Percentiles rank a stretch among this genome's conserved stretches.
phyloP scores from a whole-genome alignment of 805 yeast genomes.

The Kodamaea hsintzibuensis region DNA sequence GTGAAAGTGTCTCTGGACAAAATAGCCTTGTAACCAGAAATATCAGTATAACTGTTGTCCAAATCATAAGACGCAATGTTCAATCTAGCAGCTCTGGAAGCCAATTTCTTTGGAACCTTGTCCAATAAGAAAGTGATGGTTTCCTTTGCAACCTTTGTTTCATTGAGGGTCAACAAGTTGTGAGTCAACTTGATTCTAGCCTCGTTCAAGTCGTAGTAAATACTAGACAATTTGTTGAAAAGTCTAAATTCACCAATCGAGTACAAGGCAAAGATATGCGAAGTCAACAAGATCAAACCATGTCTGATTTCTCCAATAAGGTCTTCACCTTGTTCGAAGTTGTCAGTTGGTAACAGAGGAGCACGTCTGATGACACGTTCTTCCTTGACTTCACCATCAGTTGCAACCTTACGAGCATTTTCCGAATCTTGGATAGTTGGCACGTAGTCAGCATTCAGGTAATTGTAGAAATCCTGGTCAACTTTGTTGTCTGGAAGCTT shows the following conservation, averaged over 20 bases:
- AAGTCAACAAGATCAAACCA: constrained; percentile 55
- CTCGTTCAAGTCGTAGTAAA: constrained; percentile 60
- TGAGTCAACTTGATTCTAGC: constrained; percentile 54
- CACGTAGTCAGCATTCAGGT: constrained; percentile 23
- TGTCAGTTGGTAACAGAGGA: constrained; percentile 59
- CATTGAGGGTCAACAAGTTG: constrained; percentile 54
- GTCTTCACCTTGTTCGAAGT: constrained; percentile 40
- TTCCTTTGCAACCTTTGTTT: constrained; percentile 48
- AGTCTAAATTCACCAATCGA: constrained; percentile 69
- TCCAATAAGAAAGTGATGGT: constrained; percentile 53
- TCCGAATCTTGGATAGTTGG: constrained; percentile 38
- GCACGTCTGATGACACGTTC: constrained; percentile 6
- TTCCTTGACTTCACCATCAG: constrained; percentile 6
- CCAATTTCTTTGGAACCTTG: constrained; percentile 61
- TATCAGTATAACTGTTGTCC: constrained; percentile 46
- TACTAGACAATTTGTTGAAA: constrained; percentile 52
- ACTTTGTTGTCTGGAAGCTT: constrained; percentile 33
- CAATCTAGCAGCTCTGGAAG: constrained; percentile 41
- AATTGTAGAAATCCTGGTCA: constrained; percentile 32
- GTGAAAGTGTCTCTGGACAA: constrained; percentile 61
- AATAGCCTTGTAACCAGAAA: constrained; percentile 66
- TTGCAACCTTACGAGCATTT: constrained; percentile 18
- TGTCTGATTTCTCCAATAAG: constrained; percentile 58
- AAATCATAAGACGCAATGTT: constrained; percentile 41
- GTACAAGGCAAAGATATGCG: constrained; percentile 69